phyloP scores from a whole-genome alignment of 257 asterid genomes.

The Solanum appendiculatum region DNA sequence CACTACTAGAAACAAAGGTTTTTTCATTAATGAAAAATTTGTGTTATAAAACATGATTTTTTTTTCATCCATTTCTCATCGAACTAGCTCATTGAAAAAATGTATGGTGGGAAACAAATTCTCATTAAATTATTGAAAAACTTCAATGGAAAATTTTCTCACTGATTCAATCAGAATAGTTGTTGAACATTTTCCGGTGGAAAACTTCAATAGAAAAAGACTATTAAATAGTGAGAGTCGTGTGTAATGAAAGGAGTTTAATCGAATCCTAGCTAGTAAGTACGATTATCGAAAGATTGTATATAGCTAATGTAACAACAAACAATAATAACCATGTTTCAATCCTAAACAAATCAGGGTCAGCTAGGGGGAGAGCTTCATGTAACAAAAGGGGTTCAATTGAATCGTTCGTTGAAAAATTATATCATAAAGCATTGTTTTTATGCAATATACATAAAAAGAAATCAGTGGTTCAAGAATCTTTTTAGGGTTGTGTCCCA shows the following conservation, averaged over 20 bases:
- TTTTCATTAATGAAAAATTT: too few species aligned
- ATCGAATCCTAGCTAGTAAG: neutral
- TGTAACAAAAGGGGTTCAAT: neutral
- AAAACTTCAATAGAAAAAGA: too few species aligned
- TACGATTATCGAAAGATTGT: neutral
- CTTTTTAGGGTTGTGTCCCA: neutral
- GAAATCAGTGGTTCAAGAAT: neutral
- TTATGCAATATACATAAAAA: neutral
- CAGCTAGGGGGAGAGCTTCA: neutral
- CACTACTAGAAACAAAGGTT: neutral
- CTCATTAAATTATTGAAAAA: too few species aligned
- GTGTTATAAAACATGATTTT: too few species aligned
- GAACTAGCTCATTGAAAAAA: neutral
- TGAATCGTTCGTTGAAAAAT: neutral
- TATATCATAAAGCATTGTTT: neutral
- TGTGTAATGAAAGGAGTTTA: neutral
- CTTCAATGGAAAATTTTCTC: too few species aligned
- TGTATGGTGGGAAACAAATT: neutral
- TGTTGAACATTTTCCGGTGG: accelerated
- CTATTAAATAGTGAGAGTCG: neutral
- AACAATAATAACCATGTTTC: neutral
- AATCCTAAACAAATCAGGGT: neutral
- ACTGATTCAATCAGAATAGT: too few species aligned
- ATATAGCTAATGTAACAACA: neutral
- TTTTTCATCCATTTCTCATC: neutral